Base-by-base conservation (phyloP, 108 stramenopile genomes). In the Ochromonas danica region DNA sequence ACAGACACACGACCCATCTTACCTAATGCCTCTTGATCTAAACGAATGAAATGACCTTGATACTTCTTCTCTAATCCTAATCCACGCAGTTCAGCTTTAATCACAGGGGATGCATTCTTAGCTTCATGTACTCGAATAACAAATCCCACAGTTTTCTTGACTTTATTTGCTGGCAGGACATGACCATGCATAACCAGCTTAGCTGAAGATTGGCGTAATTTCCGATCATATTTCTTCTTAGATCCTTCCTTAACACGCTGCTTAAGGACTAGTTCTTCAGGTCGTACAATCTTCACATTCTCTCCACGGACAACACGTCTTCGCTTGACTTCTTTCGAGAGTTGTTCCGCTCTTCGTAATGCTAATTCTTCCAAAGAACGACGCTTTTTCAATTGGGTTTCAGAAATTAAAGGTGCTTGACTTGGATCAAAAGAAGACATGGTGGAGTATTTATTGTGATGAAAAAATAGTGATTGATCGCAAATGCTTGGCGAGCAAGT, bases 1-100 rank as follows among this genome's bases (percentile, higher is more conserved):
- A n/a, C n/a, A n/a, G n/a, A n/a, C n/a, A n/a, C n/a, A n/a, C n/a
- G n/a, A n/a, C n/a, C n/a, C n/a, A 22, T 70, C 43, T 42, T 10
- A 75, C 72, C 72, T 75, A 75, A 30, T 6, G 10, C 38, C 10
- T 36, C 31, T 31, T 27, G 3, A 41, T 75, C 51, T 42, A 75
- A 42, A 6, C 38, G 6, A 28, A 75, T 25, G 40, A 75, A 75
- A 14, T 6, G 3, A 42, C 40, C 72, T 3, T 75, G 14, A 42
- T 75, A 75, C 31, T 42, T 75, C 31, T 60, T 75, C 43, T 30
- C 38, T 41, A 75, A 75, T 41, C 72, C 72, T 10, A 75, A 42
- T 22, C 22, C 25, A 33, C 40, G 31, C 28, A 75, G 72, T 10
- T 27, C 72, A 33, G 36, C 72, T 60, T 75, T 75, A 27, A 75